Percentiles rank a stretch among this genome's conserved stretches.
phyloP scores from a whole-genome alignment of 1,139 yeast species.

The Protomyces arabidopsidicola region DNA sequence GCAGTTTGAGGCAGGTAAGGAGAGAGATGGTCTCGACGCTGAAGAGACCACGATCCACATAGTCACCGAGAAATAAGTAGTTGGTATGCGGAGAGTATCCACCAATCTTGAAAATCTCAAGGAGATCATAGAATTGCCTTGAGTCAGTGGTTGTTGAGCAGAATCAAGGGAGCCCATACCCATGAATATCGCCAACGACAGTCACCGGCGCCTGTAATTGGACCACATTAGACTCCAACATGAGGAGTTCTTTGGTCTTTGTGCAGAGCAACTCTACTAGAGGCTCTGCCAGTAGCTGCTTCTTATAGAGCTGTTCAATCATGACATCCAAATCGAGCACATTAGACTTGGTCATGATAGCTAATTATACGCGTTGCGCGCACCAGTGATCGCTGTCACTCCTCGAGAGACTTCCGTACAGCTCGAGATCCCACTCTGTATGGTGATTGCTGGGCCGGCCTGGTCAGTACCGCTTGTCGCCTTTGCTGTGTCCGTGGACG shows the following conservation, averaged over 20 bases:
- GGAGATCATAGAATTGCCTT: slow-evolving; percentile 80
- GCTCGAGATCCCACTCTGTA: neutral
- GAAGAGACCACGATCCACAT: slow-evolving; percentile 82
- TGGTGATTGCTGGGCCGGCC: no score
- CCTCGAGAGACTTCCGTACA: neutral
- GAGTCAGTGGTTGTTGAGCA: neutral
- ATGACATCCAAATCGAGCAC: slow-evolving; percentile 56
- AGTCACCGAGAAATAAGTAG: slow-evolving; percentile 81
- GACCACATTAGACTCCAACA: slow-evolving; percentile 80
- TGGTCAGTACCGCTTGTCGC: no score
- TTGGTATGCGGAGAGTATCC: slow-evolving; percentile 92
- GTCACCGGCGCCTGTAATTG: slow-evolving; percentile 82
- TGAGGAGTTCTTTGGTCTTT: slow-evolving; percentile 66
- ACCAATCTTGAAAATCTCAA: slow-evolving; percentile 88
- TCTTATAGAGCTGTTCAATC: slow-evolving; percentile 57
- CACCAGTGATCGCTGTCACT: neutral
- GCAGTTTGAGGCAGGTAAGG: slow-evolving; percentile 71
- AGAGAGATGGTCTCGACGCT: slow-evolving; percentile 88
- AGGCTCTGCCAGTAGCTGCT: slow-evolving; percentile 63
- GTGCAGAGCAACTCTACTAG: slow-evolving; percentile 63
- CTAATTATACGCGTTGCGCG: neutral
- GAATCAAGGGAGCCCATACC: slow-evolving; percentile 39
- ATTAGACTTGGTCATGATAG: neutral
- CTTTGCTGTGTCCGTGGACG: no score
- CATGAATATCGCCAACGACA: slow-evolving; percentile 98